Evolutionary conservation across 2,329 filamentous ascomycete species (phyloP).

Genomic region (Aspergillus novofumigatus): DNA sequence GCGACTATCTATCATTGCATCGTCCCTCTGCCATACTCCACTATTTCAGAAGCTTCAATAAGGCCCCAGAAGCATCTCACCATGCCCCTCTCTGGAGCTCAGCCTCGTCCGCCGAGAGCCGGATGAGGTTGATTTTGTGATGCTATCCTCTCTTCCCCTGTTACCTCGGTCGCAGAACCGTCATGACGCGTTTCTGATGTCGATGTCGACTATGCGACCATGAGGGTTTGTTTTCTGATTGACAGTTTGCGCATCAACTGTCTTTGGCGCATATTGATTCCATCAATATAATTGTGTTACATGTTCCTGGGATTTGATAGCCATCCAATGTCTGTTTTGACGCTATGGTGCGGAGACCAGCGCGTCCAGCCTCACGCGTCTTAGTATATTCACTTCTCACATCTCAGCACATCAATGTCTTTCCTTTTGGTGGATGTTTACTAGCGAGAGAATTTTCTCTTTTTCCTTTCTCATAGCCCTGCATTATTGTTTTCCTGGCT

Average conservation of each 20-base stretch:
- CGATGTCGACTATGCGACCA: slow-evolving; percentile 3
- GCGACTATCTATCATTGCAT: slow-evolving; percentile 14
- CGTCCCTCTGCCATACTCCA: slow-evolving; percentile 12
- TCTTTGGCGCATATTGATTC: slow-evolving; percentile 7
- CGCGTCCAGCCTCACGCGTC: not conserved
- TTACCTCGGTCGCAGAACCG: slow-evolving; percentile 22
- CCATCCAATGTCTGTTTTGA: not conserved
- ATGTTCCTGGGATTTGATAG: not conserved
- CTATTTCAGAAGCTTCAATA: slow-evolving; percentile 10
- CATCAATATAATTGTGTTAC: slow-evolving; percentile 9
- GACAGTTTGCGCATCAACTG: not conserved
- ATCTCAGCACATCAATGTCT: not conserved
- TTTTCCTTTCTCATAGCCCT: not conserved
- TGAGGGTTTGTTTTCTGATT: not conserved
- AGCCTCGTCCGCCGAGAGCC: slow-evolving; percentile 8
- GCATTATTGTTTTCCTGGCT: not conserved
- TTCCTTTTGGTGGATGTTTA: not conserved
- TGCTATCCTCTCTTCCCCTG: slow-evolving; percentile 15
- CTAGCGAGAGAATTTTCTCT: not conserved
- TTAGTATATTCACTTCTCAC: not conserved
- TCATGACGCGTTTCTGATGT: slow-evolving; percentile 27
- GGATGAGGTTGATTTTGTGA: slow-evolving; percentile 8
- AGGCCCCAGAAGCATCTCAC: not conserved
- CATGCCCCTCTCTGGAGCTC: not conserved
- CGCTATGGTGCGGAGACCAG: not conserved